A percentile compares a stretch with the other conserved stretches of the same genome.
Evolutionary conservation across 805 yeast species (phyloP).

Genomic region (Ogataea pignaliae): DNA sequence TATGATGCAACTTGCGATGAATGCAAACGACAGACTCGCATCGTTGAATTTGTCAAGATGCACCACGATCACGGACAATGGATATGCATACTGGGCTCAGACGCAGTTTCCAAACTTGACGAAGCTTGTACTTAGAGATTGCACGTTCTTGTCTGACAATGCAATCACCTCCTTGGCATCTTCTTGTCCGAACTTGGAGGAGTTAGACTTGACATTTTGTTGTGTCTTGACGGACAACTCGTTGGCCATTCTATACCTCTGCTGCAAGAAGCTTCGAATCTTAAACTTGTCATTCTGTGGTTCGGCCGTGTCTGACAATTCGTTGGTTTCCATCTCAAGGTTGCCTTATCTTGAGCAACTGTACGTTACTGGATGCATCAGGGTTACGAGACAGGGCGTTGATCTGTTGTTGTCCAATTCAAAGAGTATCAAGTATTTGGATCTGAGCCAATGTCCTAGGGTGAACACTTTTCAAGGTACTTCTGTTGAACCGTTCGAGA

Average conservation of each 20-base stretch:
- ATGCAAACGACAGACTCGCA: constrained; percentile 53
- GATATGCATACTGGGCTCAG: constrained; percentile 63
- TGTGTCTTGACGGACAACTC: constrained; percentile 70
- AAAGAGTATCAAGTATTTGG: constrained; percentile 45
- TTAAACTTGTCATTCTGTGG: constrained; percentile 73
- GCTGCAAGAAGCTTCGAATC: constrained; percentile 51
- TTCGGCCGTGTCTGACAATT: constrained; percentile 71
- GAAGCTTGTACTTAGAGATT: constrained; percentile 57
- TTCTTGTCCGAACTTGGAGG: constrained; percentile 53
- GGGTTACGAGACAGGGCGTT: constrained; percentile 75
- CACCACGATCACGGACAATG: constrained; percentile 72
- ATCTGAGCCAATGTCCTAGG: constrained; percentile 69
- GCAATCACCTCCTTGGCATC: constrained; percentile 58
- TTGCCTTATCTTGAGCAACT: constrained; percentile 45
- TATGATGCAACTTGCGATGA: constrained; percentile 56
- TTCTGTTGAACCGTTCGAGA: constrained; percentile 51
- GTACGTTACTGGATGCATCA: constrained; percentile 61
- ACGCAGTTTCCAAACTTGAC: constrained; percentile 49
- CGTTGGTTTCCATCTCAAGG: constrained; percentile 57
- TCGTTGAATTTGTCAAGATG: constrained; percentile 65
- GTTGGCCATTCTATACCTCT: constrained; percentile 59
- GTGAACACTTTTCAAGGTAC: constrained; percentile 60
- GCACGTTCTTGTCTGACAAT: constrained; percentile 67
- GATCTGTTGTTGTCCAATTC: constrained; percentile 61
- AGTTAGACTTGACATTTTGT: constrained; percentile 64